phyloP scores from a whole-genome alignment of 805 yeast genomes.

The Candida morakotiae region DNA sequence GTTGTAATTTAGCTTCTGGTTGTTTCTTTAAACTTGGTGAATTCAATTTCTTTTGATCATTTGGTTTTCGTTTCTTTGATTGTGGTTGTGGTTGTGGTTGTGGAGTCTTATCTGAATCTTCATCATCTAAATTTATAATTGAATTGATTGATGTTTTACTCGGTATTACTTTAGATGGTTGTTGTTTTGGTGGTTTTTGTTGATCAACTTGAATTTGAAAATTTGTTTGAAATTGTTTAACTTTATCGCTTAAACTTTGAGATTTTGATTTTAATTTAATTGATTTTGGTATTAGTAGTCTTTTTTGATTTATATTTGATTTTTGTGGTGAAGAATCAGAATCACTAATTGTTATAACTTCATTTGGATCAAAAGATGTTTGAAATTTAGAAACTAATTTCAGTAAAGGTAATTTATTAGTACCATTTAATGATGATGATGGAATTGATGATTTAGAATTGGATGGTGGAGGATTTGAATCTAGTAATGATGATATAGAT shows the following conservation, averaged over 20 bases:
- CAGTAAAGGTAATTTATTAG: conserved; percentile 8
- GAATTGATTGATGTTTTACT: conserved; percentile 38
- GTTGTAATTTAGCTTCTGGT: conserved; percentile 9
- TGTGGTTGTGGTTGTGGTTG: conserved; percentile 8
- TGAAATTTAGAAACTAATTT: conserved; percentile 29
- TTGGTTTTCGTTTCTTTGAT: conserved; percentile 13
- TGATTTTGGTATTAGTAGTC: conserved; percentile 1
- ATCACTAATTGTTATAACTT: conserved; percentile 5
- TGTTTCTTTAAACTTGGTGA: conserved; percentile 11
- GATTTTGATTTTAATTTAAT: conserved; percentile 2
- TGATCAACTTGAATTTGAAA: conserved; percentile 20
- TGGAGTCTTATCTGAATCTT: conserved; percentile 14
- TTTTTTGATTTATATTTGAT: neutral
- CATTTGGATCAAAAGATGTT: conserved; percentile 19
- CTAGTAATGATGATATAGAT: conserved; percentile 30
- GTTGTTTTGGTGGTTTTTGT: conserved; percentile 7
- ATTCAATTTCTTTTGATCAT: conserved; percentile 1
- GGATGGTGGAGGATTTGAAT: conserved; percentile 4
- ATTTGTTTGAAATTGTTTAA: conserved; percentile 28
- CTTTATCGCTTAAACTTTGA: conserved; percentile 17
- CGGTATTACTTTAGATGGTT: conserved; percentile 7
- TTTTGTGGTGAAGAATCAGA: neutral
- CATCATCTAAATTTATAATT: conserved; percentile 36
- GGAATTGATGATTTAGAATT: conserved; percentile 8
- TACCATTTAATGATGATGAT: neutral